Base-by-base conservation (phyloP, 352 stramenopile species). In the Pythium angustatum region DNA sequence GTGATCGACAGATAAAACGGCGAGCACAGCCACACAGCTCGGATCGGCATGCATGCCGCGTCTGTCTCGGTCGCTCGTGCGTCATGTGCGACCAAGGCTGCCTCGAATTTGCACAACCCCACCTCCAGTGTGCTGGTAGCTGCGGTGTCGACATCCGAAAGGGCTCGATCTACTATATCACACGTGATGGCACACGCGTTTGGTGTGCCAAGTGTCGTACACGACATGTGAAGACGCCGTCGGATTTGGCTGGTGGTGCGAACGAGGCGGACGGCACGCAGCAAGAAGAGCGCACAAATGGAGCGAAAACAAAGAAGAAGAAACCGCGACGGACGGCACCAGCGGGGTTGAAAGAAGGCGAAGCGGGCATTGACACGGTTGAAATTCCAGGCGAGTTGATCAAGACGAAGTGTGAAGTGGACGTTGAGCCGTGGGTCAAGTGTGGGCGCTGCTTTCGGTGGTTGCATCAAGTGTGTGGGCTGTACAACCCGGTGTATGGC, bases 391-490 rank as follows among this genome's bases (percentile, higher is more conserved):
- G 60, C 30, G 56, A 69, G 41, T 61, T 95, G 21, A 66, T 85
- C 30, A 83, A 81, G 68, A 87, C 78, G 66, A 94, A 94, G 53
- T 80, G 62, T n/a, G 81, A 92, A 27, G 54, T 73, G 31, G 72
- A 71, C 31, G 83, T 89, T 5, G 87, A 95, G 69, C 83, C 85
- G 10, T 95, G 87, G 87, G 87, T 95, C 26, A 87, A 89, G 52
- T 95, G 87, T 62, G 66, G 62, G 21, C 77, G 81, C 31, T 98
- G 94, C 71, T 59, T 70, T 40, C 72, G 69, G 24, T 96, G 87
- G 81, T 75, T 97, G 38, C 94, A 98, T 61, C 81, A 98, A 64
- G 79, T 98, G 8, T 99, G 96, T 74, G 93, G 82, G 3, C 78
- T 99, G 27, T 97, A 96, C 76, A 98, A 98, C 62, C 76, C 85